These are phyloP conservation scores for Monosporascus sp. DNA, from an alignment of 2,329 filamentous ascomycete species.

Conservation along the genomic window DNA sequence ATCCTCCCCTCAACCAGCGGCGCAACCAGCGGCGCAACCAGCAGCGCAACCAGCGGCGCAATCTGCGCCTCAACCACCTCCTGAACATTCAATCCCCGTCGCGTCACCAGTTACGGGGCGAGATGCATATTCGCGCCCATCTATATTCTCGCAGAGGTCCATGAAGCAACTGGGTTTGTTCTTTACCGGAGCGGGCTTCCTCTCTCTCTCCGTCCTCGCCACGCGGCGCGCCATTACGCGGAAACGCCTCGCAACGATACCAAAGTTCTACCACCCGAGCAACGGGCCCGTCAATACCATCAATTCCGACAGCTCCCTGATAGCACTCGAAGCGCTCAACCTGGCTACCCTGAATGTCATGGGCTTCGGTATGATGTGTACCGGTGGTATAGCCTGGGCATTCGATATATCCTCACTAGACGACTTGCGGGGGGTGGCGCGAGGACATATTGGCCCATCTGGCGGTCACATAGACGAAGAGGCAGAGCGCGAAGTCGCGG, in stretches of 20 bases:
- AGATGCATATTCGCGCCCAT: constrained; percentile 11
- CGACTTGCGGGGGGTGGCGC: constrained; percentile 54
- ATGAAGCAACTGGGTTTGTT: constrained; percentile 64
- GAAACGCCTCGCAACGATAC: constrained; percentile 55
- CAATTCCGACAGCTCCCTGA: constrained; percentile 57
- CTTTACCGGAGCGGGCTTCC: constrained; percentile 68
- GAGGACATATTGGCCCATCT: constrained; percentile 30
- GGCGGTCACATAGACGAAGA: constrained; percentile 36
- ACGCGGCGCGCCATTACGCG: constrained; percentile 65
- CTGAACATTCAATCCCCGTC: constrained; percentile 10
- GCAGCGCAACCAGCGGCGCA: not conserved
- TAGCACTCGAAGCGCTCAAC: constrained; percentile 78
- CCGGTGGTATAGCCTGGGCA: constrained; percentile 69
- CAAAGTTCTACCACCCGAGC: constrained; percentile 67
- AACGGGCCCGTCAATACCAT: constrained; percentile 36
- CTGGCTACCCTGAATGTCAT: constrained; percentile 83
- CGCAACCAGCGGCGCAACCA: not conserved
- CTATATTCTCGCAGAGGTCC: constrained; percentile 40
- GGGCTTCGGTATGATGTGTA: constrained; percentile 67
- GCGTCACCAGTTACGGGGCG: constrained; percentile 3
- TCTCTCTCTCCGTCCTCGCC: constrained; percentile 64
- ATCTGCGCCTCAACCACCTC: not conserved
- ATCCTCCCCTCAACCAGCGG: constrained; percentile 1
- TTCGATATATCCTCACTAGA: constrained; percentile 68
- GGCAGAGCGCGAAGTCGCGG: constrained; percentile 56